Conservation (phyloP, 768 basidiomycete species). For the Suillus cothurnatus region DNA sequence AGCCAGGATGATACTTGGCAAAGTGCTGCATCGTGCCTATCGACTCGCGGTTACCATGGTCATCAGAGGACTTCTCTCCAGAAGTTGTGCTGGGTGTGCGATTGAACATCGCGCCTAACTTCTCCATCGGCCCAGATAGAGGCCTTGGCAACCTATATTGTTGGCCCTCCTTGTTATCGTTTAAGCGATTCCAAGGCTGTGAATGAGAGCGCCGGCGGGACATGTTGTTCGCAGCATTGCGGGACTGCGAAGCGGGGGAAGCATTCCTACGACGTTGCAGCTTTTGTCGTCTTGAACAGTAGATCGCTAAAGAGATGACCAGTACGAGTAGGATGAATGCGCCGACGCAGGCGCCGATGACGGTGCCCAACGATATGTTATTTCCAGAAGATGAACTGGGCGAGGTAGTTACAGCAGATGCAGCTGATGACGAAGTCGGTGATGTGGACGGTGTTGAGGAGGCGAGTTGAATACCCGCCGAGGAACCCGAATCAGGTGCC, state of each 20-base stretch:
- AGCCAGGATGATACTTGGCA: conserved; percentile 57
- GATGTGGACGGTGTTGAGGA: not conserved
- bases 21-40: conserved; percentile 44
- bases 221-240: conserved; percentile 45
- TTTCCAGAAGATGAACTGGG: conserved; percentile 17
- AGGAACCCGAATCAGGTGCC: not conserved
- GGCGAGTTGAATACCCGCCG: conserved; percentile 20
- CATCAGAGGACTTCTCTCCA: conserved; percentile 45
- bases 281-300: conserved; percentile 50
- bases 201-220: conserved; percentile 44
- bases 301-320: conserved; percentile 53
- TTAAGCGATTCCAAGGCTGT: conserved; percentile 61
- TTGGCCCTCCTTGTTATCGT: conserved; percentile 47
- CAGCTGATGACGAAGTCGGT: conserved; percentile 5
- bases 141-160: conserved; percentile 45
- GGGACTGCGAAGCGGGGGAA: conserved; percentile 32
- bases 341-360: conserved; percentile 65
- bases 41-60: conserved; percentile 34
- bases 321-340: conserved; percentile 54
- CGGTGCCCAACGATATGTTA: conserved; percentile 44
- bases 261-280: conserved; percentile 1
- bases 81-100: conserved; percentile 56
- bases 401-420: conserved; percentile 16
- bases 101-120: conserved; percentile 65
- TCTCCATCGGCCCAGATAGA: conserved; percentile 51